These are phyloP conservation scores for Triadica sebifera DNA, from an alignment of 345 rosid genomes.

Conservation along the genomic window DNA sequence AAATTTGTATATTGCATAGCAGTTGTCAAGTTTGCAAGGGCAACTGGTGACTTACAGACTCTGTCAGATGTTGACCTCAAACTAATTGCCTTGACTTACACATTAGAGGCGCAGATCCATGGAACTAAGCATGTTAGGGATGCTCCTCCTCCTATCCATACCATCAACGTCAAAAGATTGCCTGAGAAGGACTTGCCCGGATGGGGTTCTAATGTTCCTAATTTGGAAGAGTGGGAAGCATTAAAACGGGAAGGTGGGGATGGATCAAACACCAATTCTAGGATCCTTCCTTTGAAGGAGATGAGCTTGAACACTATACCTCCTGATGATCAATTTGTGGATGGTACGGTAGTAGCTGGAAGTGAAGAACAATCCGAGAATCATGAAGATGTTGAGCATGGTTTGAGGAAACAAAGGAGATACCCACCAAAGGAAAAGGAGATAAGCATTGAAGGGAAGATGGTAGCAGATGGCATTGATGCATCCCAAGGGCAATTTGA, in stretches of 20 bases:
- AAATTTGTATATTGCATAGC: slow-evolving; percentile 5
- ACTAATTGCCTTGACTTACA: slow-evolving; percentile 76
- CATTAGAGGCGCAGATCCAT: slow-evolving; percentile 76
- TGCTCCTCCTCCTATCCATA: slow-evolving; percentile 73
- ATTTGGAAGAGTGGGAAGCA: slow-evolving; percentile 93
- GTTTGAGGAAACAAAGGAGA: slow-evolving; percentile 41
- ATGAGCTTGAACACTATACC: slow-evolving; percentile 53
- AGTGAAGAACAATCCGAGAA: slow-evolving; percentile 43
- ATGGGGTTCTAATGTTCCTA: slow-evolving; percentile 92
- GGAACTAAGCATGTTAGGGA: slow-evolving; percentile 72
- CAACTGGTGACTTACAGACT: slow-evolving; percentile 87
- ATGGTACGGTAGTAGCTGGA: slow-evolving; percentile 38
- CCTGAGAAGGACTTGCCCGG: slow-evolving; percentile 91
- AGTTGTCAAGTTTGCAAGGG: slow-evolving; percentile 81
- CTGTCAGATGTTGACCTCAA: slow-evolving; percentile 88
- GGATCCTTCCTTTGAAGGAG: slow-evolving; percentile 79
- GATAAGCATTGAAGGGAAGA: slow-evolving; percentile 71
- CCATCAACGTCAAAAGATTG: slow-evolving; percentile 69
- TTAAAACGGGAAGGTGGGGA: slow-evolving; percentile 55
- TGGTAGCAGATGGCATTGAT: slow-evolving; percentile 84
- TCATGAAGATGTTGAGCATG: slow-evolving; percentile 43
- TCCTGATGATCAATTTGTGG: slow-evolving; percentile 40
- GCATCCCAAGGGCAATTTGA: slow-evolving; percentile 76
- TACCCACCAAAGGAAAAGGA: slow-evolving; percentile 59
- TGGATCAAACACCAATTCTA: slow-evolving; percentile 42